Evolutionary conservation across 805 yeast genomes (phyloP), one percentile per base, ranked within the genome.

Genomic region (Cyberlindnera mississippiensis): DNA sequence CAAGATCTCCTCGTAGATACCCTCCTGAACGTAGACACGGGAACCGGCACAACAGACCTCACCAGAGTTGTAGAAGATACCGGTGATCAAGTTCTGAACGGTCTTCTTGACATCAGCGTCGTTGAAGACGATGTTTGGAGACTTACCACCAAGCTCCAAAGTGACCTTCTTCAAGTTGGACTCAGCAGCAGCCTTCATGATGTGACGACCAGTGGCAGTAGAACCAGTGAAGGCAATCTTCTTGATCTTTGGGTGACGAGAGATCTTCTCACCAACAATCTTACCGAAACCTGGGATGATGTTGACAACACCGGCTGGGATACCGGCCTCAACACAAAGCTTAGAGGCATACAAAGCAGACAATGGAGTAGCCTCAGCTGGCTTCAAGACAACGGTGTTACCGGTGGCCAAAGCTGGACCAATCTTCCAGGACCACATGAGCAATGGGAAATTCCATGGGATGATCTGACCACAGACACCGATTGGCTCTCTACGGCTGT

Each of bases 21-120:
- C 76, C 51, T 85, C 95, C 67, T 90, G 96, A 46, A 90, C 83
- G 62, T 87, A 85, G 51, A 89, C 70, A 68, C 98, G 81, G 42
- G 96, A 88, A 51, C 96, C 95, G 28, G 96, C 97, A 60, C 89
- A 84, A 70, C 98, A 90, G 44, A 87, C 90, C 71, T 91, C 96
- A 68, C 98, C 98, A 60, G 90, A 82, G 75, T 90, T 90, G 76
- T 77, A 87, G 75, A 82, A 87, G 60, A 90, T 89, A 65, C 96
- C 96, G 43, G 75, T 62, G 44, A 85, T 75, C 53, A 88, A 80
- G 73, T 80, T 77, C 54, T 82, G 73, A 38, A 86, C 83, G 38
- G 96, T 85, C 58, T 73, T 72, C 42, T 82, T 80, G 45, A 90
- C 62, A 63, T 90, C 80, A 42, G 91, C 90, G 61, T 90, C 97